Evolutionary conservation across 2,329 filamentous ascomycete species (phyloP), one percentile per base, ranked within the genome.

Genomic region (Talaromyces sp.): DNA sequence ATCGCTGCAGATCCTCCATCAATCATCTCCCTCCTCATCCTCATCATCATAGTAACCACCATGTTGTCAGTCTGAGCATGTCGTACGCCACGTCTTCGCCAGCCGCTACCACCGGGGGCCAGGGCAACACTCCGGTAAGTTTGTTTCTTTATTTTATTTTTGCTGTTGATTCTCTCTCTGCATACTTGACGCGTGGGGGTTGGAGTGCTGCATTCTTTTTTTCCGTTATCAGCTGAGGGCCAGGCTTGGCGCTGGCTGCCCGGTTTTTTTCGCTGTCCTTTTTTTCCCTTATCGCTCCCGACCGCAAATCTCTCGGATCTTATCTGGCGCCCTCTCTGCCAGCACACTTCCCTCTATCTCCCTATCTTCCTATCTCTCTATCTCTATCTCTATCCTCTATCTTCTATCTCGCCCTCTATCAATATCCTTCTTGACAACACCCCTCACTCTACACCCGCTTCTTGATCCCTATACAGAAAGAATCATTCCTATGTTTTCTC

Each of bases 11-110:
- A 63, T 61, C 63, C 19, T 60, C 59, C 69, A 76, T 75, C 74
- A 58, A 47, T 40, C 38, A 27, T 45, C 34, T 8, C 27, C 27
- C 11, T 36, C 27, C 13, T 51, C 17, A 81, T 82, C n/a, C n/a
- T n/a, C 82, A 31, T 56, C 53, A 56, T 56, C 31, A 34, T 56
- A 81, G 73, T 63, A 77, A 79, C 72, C 78, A 80, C 29, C 53
- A 56, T 77, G 83, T 75, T 59, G 47, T 47, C 75, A 85, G 86
- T 82, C 84, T 81, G 72, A 84, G 78, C 76, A 85, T 87, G 82
- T 86, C 82, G 70, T 87, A 86, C 75, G 83, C 85, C 71, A 88
- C 86, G 69, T 86, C 86, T 69, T 88, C 88, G 54, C 87, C 88
- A 58, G 86, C 87, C 67, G 86, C 86, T 47, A 89, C 88, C 47